Percentiles rank a stretch among this genome's conserved stretches.
phyloP scores from a whole-genome alignment of 169 alveolate species.

The Blepharisma undulans region DNA sequence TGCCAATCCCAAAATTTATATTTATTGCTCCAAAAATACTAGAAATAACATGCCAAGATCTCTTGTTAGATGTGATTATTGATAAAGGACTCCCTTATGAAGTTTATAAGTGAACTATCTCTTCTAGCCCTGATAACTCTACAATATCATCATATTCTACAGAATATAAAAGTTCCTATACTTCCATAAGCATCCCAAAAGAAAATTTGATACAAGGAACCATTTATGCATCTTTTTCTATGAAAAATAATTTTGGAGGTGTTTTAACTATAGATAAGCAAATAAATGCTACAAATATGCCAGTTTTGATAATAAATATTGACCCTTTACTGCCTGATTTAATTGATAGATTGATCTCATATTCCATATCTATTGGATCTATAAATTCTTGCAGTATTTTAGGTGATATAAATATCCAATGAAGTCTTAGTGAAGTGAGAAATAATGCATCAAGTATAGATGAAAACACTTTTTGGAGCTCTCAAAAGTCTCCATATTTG shows the following conservation, averaged over 20 bases:
- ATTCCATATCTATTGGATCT: neutral
- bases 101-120: neutral
- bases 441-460: neutral
- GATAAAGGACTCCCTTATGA: neutral
- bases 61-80: neutral
- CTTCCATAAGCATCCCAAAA: neutral
- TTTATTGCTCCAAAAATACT: neutral
- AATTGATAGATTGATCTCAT: neutral
- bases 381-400: neutral
- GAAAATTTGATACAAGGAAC: neutral
- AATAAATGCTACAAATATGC: neutral
- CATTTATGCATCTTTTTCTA: neutral
- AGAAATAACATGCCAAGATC: neutral
- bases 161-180: neutral
- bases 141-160: neutral
- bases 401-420: neutral
- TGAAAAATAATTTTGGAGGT: neutral
- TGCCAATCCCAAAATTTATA: neutral
- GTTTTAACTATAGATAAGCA: neutral
- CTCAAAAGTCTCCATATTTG: neutral
- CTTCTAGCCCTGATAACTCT: neutral
- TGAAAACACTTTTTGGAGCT: neutral
- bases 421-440: neutral
- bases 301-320: neutral
- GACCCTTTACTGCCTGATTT: neutral